Base-by-base conservation (phyloP, 1,284 basidiomycete genomes). In the Tranzscheliella williamsii region DNA sequence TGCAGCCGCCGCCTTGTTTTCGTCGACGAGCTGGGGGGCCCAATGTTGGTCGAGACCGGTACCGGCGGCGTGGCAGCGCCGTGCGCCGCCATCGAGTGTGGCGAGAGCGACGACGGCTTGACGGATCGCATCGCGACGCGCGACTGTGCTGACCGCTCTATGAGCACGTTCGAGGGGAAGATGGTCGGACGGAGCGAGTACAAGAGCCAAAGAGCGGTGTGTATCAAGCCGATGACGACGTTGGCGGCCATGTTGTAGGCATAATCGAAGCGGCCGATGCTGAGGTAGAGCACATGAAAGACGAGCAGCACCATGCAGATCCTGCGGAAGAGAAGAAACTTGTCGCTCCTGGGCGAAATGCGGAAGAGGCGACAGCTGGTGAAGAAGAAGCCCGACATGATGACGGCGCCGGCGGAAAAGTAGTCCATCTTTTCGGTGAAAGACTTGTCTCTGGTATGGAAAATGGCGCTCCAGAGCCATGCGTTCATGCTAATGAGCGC, bases 191-290 rank as follows among this genome's bases (percentile, higher is more conserved):
- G 36, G 15, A 73, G 15, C 12, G 68, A 64, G 34, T 67, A 75
- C 15, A 43, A 37, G 23, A 88, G 72, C 95, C 94, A 98, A n/a
- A 96, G 76, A 5, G 85, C 24, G 70, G 93, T 93, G 79, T 82
- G 79, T 82, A 80, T 26, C 17, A 82, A 47, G 2, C 91, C 94
- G 45, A 97, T 73, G 39, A 81, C 70, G 63, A 94, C 80, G 78
- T 92, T 92, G 81, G 91, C 91, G 0, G 83, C 75, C 80, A 96
- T 91, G 81, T 98, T 97, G 81, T 97, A 99, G 6, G 86, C 81
- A 79, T 99, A 98, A 79, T 97, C 90, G 80, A 97, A 96, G 22
- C 87, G 85, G 26, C 86, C 86, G 50, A 76, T 33, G 36, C 83
- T 84, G 42, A 95, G 83, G 79, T 92, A 92, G n/a, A 85, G 82